phyloP scores from a whole-genome alignment of 2,329 filamentous ascomycete genomes.

The Trichoderma koningii region DNA sequence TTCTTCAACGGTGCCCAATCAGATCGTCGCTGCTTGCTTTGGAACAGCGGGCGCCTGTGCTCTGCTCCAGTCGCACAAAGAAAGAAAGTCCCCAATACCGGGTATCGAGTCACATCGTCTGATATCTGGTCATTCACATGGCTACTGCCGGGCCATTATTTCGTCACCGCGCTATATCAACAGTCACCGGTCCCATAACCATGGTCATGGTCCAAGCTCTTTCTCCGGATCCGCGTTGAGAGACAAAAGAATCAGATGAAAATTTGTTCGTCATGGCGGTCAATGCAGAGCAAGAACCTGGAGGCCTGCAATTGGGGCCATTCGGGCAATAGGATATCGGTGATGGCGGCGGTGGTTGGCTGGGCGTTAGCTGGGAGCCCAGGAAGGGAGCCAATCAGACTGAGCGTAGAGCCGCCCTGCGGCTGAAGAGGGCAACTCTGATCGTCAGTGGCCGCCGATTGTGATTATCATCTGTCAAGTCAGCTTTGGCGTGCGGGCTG shows the following conservation, averaged over 20 bases:
- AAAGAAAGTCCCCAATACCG: no score
- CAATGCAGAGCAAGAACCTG: not conserved
- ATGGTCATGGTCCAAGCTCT: constrained; percentile 2
- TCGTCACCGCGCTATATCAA: not conserved
- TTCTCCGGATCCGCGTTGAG: constrained; percentile 4
- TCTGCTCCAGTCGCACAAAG: not conserved
- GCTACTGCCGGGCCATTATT: not conserved
- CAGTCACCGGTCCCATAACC: not conserved
- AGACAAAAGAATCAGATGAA: not conserved
- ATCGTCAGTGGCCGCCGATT: not conserved
- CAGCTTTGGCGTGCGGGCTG: no score
- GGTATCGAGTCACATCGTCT: not conserved
- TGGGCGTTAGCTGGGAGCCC: not conserved
- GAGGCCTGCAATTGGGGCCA: constrained; percentile 1
- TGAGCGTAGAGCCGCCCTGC: constrained; percentile 28
- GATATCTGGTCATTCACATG: not conserved
- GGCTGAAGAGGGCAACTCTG: constrained; percentile 27
- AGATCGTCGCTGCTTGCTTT: not conserved
- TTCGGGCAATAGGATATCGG: not conserved
- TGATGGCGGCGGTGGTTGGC: constrained; percentile 24
- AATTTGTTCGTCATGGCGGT: not conserved
- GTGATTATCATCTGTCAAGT: not conserved
- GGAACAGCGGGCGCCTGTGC: not conserved
- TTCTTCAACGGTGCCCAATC: not conserved
- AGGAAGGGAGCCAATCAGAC: constrained; percentile 27